Conservation (phyloP, 768 basidiomycete species). For the Exidia glandulosa region DNA sequence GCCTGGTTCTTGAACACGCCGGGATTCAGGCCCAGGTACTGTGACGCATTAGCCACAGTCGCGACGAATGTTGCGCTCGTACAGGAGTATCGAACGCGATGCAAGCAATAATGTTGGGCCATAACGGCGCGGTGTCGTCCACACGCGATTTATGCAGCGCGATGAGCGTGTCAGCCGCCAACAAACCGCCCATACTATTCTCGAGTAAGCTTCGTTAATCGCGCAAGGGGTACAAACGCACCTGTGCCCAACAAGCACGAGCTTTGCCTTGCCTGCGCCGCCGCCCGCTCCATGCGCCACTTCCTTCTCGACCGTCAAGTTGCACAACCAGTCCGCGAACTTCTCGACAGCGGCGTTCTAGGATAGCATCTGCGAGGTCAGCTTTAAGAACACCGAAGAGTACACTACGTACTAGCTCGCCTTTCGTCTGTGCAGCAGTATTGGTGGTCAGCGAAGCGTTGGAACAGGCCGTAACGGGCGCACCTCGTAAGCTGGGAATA, state of each 20-base stretch:
- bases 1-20: constrained; percentile 75
- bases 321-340: constrained; percentile 89
- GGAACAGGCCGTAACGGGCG: constrained; percentile 10
- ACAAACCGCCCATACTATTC: constrained; percentile 80
- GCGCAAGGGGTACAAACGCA: constrained; percentile 15
- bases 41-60: background rate
- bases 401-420: constrained; percentile 55
- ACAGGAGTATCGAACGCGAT: constrained; percentile 89
- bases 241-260: constrained; percentile 89
- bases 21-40: constrained; percentile 87
- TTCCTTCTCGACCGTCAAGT: constrained; percentile 77
- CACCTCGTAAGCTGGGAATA: constrained; percentile 88
- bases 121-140: constrained; percentile 55
- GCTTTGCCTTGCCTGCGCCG: constrained; percentile 58
- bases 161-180: constrained; percentile 73
- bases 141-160: constrained; percentile 61
- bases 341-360: constrained; percentile 72
- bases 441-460: background rate
- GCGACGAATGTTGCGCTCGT: constrained; percentile 12
- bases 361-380: constrained; percentile 4
- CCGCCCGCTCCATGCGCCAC: constrained; percentile 64
- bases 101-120: constrained; percentile 81
- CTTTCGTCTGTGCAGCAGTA: constrained; percentile 57
- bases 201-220: background rate
- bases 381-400: background rate